Conservation (phyloP, 306 rosid genomes). For the Vicia villosa region DNA sequence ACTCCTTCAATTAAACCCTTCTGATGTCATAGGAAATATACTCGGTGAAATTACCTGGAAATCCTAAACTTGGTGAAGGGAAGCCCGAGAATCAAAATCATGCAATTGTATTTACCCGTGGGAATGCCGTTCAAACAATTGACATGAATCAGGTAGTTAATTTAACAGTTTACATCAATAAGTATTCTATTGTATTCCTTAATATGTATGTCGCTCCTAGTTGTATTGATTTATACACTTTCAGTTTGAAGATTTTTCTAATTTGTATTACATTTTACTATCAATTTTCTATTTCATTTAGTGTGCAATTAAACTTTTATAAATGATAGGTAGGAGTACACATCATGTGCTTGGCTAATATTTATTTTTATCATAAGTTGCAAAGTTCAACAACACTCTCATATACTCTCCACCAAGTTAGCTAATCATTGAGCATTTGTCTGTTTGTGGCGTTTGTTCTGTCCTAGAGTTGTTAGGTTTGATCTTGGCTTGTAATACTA, state of each 20-base stretch:
- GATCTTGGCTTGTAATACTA: not conserved
- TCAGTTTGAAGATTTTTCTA: not conserved
- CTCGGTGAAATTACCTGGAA: slow-evolving; percentile 85
- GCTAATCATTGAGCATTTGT: not conserved
- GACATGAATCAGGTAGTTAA: slow-evolving; percentile 92
- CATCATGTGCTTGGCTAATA: not conserved
- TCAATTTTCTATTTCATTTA: too few species aligned
- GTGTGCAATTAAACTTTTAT: not conserved
- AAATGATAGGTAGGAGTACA: not conserved
- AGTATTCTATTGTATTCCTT: slow-evolving; percentile 1
- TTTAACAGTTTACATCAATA: not conserved
- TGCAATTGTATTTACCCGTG: slow-evolving; percentile 93
- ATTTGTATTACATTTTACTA: too few species aligned
- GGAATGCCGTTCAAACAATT: slow-evolving; percentile 92
- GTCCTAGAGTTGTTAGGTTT: not conserved
- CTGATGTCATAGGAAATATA: slow-evolving; percentile 72
- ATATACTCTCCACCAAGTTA: not conserved
- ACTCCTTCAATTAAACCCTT: slow-evolving; percentile 21
- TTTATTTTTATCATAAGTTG: not conserved
- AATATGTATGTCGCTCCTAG: not conserved
- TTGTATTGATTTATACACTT: not conserved
- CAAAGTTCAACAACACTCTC: not conserved
- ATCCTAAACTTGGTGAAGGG: slow-evolving; percentile 96
- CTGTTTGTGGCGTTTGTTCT: not conserved
- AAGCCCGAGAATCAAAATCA: slow-evolving; percentile 98